Evolutionary conservation across 2,329 filamentous ascomycete species (phyloP), one percentile per base, ranked within the genome.

Genomic region (Dryadomyces quercus-mongolicae): DNA sequence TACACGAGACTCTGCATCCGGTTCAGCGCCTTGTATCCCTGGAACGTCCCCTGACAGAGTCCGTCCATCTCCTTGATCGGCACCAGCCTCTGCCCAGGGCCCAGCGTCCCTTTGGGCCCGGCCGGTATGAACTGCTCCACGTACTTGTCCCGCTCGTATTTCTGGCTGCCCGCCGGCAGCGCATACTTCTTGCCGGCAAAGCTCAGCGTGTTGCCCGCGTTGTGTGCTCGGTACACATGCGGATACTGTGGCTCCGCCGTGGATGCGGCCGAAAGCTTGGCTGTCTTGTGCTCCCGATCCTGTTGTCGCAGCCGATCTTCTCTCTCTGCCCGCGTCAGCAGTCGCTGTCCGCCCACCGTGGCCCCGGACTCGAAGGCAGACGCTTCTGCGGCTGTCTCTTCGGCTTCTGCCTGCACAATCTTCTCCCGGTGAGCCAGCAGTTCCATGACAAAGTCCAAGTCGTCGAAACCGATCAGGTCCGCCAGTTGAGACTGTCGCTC

Each of bases 1-100:
- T 95, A 95, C 0, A 97, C 88, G 49, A 98, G 75, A 66, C 91
- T 97, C 71, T 98, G 93, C 94, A 98, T 98, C 31, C 94, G 85
- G 65, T 98, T 98, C 56, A 98, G 77, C 3, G 86, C 72, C 69
- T 91, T 92, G 74, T 98, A 98, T 0, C 91, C 91, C 64, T 85
- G 88, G 72, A 98, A 98, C 0, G 93, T 98, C n/a, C 80, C 82
- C 57, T 82, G 80, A 62, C 93, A 98, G 31, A 98, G 75, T 0
- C 88, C 89, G 67, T 98, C 93, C 73, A 98, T 77, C 3, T 90
- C 86, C 7, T 78, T 74, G 56, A 98, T 92, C 36, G 82, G 73
- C 20, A 98, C 74, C 15, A 97, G 77, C 62, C 81, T 88, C 62
- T 87, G 86, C 5, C 85, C 83, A 1, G 75, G 78, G 15, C 80